Evolutionary conservation across 371 early-diverging fungal genomes (phyloP).

Genomic region (Syncephalastrum racemosum): DNA sequence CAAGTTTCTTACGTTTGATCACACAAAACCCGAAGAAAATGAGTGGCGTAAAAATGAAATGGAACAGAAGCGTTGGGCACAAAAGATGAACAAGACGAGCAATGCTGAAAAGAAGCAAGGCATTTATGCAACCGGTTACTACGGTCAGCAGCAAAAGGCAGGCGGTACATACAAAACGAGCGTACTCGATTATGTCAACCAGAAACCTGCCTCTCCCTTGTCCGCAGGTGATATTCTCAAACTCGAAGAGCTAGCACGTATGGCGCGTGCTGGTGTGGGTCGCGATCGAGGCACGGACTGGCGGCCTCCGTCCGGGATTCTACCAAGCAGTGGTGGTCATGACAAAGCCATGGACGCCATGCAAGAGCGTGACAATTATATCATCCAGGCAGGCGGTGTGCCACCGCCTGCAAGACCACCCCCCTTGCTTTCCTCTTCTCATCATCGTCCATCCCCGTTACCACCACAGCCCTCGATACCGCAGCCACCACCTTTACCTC

Average conservation of each 20-base stretch:
- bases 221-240: conserved; percentile 45
- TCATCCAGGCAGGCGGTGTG: conserved; percentile 29
- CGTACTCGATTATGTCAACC: conserved; percentile 38
- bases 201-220: conserved; percentile 44
- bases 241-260: conserved; percentile 43
- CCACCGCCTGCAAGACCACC: conserved; percentile 35
- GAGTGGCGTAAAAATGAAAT: conserved; percentile 16
- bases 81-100: conserved; percentile 40
- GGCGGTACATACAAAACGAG: conserved; percentile 37
- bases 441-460: no score
- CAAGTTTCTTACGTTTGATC: conserved; percentile 62
- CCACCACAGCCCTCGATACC: no score
- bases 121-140: not conserved
- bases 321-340: conserved; percentile 15
- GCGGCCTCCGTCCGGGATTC: conserved; percentile 49
- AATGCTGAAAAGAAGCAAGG: conserved; percentile 17
- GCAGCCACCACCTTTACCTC: no score
- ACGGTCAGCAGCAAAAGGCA: conserved; percentile 14
- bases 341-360: conserved; percentile 19
- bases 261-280: conserved; percentile 28
- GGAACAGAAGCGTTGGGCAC: conserved; percentile 36
- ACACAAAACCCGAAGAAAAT: conserved; percentile 53
- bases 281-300: conserved; percentile 33
- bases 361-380: conserved; percentile 32
- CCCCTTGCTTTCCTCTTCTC: conserved; percentile 7